A percentile compares a stretch with the other conserved stretches of the same genome.
Conservation (phyloP, 768 basidiomycete species). For the Lepiota venenata region DNA sequence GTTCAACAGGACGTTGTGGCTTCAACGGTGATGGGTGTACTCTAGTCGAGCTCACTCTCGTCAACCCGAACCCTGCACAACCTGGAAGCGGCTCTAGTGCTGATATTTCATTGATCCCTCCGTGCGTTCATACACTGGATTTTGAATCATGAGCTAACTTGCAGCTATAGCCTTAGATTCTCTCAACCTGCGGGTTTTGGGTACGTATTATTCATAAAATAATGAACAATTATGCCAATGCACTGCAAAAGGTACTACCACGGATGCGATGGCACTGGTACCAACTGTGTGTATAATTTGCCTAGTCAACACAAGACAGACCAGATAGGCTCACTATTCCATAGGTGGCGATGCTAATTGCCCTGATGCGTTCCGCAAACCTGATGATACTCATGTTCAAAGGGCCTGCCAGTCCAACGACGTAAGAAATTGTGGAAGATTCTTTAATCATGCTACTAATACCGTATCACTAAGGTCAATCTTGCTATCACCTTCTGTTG, state of each 20-base stretch:
- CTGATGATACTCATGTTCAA: constrained; percentile 33
- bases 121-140: constrained; percentile 23
- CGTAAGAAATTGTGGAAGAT: constrained; percentile 20
- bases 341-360: constrained; percentile 33
- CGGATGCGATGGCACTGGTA: constrained; percentile 39
- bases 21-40: constrained; percentile 38
- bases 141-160: background rate
- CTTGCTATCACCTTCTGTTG: constrained; percentile 33
- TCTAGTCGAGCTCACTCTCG: constrained; percentile 32
- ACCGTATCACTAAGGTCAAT: constrained; percentile 23
- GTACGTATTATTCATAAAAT: constrained; percentile 17
- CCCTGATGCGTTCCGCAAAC: constrained; percentile 31
- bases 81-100: constrained; percentile 16
- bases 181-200: constrained; percentile 37
- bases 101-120: constrained; percentile 30
- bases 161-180: constrained; percentile 31
- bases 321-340: background rate
- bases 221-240: background rate
- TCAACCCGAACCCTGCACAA: constrained; percentile 15
- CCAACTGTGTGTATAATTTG: constrained; percentile 30
- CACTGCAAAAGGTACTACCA: constrained; percentile 31
- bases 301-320: background rate
- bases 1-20: constrained; percentile 28
- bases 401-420: constrained; percentile 33
- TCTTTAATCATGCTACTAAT: background rate